phyloP scores from a whole-genome alignment of 306 rosid genomes.

The Luffa acutangula region DNA sequence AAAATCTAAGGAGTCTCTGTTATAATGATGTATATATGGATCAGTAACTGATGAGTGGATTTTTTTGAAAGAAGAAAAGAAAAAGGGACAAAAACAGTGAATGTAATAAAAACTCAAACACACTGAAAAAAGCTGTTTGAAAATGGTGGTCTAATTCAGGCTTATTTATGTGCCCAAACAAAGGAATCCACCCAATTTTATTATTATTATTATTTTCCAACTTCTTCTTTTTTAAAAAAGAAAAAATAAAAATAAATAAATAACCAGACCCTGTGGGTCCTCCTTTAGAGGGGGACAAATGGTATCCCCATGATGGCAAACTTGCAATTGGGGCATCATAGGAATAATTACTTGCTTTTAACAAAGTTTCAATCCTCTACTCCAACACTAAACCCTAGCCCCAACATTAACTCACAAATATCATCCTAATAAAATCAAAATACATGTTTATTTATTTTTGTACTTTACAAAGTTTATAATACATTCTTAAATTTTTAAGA shows the following conservation, averaged over 20 bases:
- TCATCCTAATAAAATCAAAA: not conserved
- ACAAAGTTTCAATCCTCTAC: conserved; percentile 6
- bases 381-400: not conserved
- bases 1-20: not conserved
- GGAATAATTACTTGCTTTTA: conserved; percentile 18
- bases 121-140: not conserved
- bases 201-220: not conserved
- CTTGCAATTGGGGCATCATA: conserved; percentile 47
- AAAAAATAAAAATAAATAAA: not conserved
- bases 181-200: conserved; percentile 6
- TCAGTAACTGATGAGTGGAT: not conserved
- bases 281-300: conserved; percentile 37
- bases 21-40: not conserved
- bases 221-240: not conserved
- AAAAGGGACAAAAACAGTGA: not conserved
- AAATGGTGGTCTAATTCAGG: not conserved
- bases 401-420: not conserved
- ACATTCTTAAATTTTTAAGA: no score
- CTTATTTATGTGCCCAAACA: not conserved
- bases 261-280: conserved; percentile 33
- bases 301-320: conserved; percentile 70
- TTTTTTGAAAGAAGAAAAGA: not conserved
- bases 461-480: no score
- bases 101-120: not conserved
- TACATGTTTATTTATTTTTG: no score